Evolutionary conservation across 169 alveolate genomes (phyloP).

Genomic region (Cryptosporidium muris): DNA sequence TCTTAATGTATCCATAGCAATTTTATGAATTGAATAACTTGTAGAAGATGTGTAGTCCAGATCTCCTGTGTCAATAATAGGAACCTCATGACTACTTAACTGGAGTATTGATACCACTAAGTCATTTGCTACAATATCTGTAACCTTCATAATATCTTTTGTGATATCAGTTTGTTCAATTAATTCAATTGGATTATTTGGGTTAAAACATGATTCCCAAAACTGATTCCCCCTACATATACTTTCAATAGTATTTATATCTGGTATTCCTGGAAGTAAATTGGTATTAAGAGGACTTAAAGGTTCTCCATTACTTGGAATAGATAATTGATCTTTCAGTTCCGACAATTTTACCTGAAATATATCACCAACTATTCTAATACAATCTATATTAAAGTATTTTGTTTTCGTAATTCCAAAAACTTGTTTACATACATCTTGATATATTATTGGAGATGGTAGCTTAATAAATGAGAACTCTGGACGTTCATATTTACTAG

Average conservation of each 20-base stretch:
- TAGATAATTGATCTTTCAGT: not conserved
- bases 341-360: constrained; percentile 35
- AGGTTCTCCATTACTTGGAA: too few relatives aligned
- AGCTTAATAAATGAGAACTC: not conserved
- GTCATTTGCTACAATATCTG: constrained; percentile 49
- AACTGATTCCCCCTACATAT: constrained; percentile 66
- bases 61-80: not conserved
- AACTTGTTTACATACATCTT: constrained; percentile 36
- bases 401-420: constrained; percentile 34
- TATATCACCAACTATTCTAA: constrained; percentile 22
- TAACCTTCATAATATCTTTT: constrained; percentile 19
- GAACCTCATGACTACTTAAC: not conserved
- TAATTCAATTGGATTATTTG: constrained; percentile 10
- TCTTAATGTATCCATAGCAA: constrained; percentile 28
- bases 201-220: constrained; percentile 66
- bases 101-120: constrained; percentile 46
- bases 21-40: not conserved
- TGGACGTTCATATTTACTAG: constrained; percentile 5
- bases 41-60: not conserved
- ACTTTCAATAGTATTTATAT: constrained; percentile 6
- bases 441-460: constrained; percentile 32
- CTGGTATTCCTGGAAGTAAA: not conserved
- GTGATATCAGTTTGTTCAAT: not conserved
- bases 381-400: constrained; percentile 57
- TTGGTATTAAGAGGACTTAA: too few relatives aligned